Evolutionary conservation across 1,284 basidiomycete genomes (phyloP), one percentile per base, ranked within the genome.

Genomic region (Cryptococcus maquisensis): DNA sequence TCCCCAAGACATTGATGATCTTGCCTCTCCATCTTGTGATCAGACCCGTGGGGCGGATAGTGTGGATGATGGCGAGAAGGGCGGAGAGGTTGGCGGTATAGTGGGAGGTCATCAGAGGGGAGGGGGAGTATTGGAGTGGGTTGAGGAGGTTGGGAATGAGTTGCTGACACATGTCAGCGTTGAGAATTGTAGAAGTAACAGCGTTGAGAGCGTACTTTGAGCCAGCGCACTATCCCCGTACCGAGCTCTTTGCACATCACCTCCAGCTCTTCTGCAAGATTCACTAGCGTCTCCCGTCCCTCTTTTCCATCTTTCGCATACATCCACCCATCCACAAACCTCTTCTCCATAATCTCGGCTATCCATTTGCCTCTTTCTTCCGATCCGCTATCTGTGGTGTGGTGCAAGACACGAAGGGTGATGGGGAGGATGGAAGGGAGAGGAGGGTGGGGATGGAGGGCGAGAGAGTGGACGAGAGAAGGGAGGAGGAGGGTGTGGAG

Each of bases 21-120:
- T 75, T 68, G 12, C 75, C 75, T 26, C 74, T 54, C 75, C 75
- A 77, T 24, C 73, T 48, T 0, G 51, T 41, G 12, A 67, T 54
- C 2, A 73, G 52, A 3, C 64, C 69, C 2, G 71, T 72, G 0
- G 47, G 45, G 8, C 50, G n/a, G 2, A 69, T 35, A 0, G 62
- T 63, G 8, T 35, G n/a, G 16, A 74, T 49, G 0, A 74, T 49
- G 6, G 49, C 39, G 15, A 64, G 49, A 3, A 77, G 56, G 1
- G 72, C 70, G 3, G 54, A 56, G n/a, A 75, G 61, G 44, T 75
- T 75, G 36, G 70, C 66, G 4, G 45, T 39, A 49, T 66, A 68
- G 32, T 72, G 71, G 0, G 57, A 56, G 18, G 72, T 37, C 13
- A 65, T 59, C 3, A 56, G 38, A 0, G 63, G 52, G n/a, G 69